These are phyloP conservation scores for Diaporthe ampelina DNA, from an alignment of 2,329 filamentous ascomycete genomes.

Conservation along the genomic window DNA sequence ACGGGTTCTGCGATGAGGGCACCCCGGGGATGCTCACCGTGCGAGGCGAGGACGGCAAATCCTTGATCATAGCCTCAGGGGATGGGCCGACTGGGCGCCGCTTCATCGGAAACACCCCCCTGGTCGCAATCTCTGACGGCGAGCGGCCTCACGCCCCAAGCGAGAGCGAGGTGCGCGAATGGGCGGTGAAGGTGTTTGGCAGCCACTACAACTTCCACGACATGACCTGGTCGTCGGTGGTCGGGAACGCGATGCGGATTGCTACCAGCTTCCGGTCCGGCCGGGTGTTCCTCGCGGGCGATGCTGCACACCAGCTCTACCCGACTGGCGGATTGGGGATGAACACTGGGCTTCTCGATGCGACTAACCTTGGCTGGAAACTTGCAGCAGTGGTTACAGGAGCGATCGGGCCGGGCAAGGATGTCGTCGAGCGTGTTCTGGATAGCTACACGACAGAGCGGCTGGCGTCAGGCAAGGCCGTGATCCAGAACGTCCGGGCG, in stretches of 20 bases:
- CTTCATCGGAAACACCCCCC: background rate
- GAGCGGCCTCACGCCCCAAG: constrained; percentile 1
- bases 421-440: constrained; percentile 32
- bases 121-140: background rate
- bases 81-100: constrained; percentile 23
- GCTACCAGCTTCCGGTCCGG: constrained; percentile 60
- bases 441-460: constrained; percentile 39
- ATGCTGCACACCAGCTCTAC: constrained; percentile 70
- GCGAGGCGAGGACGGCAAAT: background rate
- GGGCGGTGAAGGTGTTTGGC: constrained; percentile 5
- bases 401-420: background rate
- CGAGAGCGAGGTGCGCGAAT: constrained; percentile 1
- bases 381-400: constrained; percentile 47
- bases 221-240: constrained; percentile 28
- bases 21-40: constrained; percentile 33
- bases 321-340: constrained; percentile 70
- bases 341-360: constrained; percentile 69
- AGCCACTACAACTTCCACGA: constrained; percentile 30
- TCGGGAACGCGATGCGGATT: constrained; percentile 45
- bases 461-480: background rate
- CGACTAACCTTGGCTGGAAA: constrained; percentile 69
- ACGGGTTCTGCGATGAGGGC: constrained; percentile 51
- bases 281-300: constrained; percentile 67
- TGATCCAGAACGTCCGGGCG: constrained; percentile 10
- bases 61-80: constrained; percentile 19